Evolutionary conservation across 2,329 filamentous ascomycete species (phyloP).

Genomic region (Epichloe baconii): DNA sequence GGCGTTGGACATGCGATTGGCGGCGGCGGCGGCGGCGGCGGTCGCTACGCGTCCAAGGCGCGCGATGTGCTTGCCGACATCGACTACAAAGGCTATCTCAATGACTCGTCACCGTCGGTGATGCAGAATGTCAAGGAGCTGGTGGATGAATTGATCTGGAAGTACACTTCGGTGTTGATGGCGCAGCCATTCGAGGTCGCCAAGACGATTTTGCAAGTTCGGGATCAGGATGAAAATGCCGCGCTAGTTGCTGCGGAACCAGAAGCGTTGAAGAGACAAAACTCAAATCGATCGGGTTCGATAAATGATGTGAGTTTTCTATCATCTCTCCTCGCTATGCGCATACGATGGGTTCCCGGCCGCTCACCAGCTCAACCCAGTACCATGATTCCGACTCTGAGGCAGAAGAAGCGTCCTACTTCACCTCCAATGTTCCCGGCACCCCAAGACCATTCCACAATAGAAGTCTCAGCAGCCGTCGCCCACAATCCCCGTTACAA

Average conservation of each 20-base stretch:
- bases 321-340: not conserved
- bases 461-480: conserved; percentile 21
- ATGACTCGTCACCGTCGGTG: conserved; percentile 61
- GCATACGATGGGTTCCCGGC: not conserved
- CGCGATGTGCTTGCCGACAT: conserved; percentile 81
- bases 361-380: not conserved
- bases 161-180: conserved; percentile 79
- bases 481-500: conserved; percentile 16
- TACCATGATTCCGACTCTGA: conserved; percentile 52
- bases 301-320: conserved; percentile 20
- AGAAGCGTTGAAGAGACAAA: conserved; percentile 16
- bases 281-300: conserved; percentile 20
- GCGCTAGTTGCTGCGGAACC: conserved; percentile 12
- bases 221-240: conserved; percentile 38
- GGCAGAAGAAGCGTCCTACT: conserved; percentile 71
- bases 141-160: conserved; percentile 77
- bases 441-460: conserved; percentile 36
- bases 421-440: conserved; percentile 51
- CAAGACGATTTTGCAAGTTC: conserved; percentile 81
- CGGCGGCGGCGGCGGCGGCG: conserved; percentile 9
- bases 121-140: conserved; percentile 64
- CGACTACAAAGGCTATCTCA: conserved; percentile 80
- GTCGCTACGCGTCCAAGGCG: conserved; percentile 40
- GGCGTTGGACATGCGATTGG: conserved; percentile 30
- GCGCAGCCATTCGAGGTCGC: conserved; percentile 96